These are phyloP conservation scores for Fistulinella staudtii DNA, from an alignment of 1,284 basidiomycete species.

Conservation along the genomic window DNA sequence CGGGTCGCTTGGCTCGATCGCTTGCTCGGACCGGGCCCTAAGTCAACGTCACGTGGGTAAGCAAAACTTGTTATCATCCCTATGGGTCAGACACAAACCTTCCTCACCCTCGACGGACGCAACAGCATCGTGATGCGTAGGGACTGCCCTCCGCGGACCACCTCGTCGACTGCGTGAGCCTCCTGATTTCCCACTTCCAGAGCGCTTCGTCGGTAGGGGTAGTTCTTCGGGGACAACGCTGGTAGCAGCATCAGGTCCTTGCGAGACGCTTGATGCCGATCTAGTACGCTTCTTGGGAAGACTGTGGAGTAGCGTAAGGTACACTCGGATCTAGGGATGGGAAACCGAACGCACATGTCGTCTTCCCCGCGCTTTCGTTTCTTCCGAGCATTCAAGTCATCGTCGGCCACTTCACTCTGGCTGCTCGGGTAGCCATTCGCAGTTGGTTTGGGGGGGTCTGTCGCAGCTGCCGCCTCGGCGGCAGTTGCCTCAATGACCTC, in stretches of 20 bases:
- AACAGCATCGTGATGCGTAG: conserved; percentile 37
- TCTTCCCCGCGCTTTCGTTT: conserved; percentile 74
- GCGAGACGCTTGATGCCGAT: conserved; percentile 65
- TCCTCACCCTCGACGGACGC: conserved; percentile 57
- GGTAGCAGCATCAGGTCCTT: conserved; percentile 40
- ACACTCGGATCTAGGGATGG: conserved; percentile 8
- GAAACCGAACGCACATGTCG: conserved; percentile 50
- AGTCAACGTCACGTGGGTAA: conserved; percentile 37
- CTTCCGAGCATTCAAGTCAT: conserved; percentile 51
- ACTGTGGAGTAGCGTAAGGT: conserved; percentile 35
- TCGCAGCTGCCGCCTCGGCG: conserved; percentile 53
- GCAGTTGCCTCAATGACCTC: conserved; percentile 70
- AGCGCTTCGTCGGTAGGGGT: conserved; percentile 31
- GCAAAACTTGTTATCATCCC: conserved; percentile 19
- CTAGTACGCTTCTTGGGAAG: conserved; percentile 61
- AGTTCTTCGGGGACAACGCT: conserved; percentile 42
- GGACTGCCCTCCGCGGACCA: conserved; percentile 28
- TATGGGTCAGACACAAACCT: conserved; percentile 43
- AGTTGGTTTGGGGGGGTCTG: conserved; percentile 30
- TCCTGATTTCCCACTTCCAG: conserved; percentile 29
- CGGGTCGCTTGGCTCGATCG: conserved; percentile 47
- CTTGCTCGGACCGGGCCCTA: conserved; percentile 32
- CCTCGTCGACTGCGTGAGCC: conserved; percentile 39
- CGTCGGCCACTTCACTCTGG: conserved; percentile 41
- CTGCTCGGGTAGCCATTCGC: conserved; percentile 30